Conservation (phyloP, 441 rosid genomes). For the Corymbia calophylla region DNA sequence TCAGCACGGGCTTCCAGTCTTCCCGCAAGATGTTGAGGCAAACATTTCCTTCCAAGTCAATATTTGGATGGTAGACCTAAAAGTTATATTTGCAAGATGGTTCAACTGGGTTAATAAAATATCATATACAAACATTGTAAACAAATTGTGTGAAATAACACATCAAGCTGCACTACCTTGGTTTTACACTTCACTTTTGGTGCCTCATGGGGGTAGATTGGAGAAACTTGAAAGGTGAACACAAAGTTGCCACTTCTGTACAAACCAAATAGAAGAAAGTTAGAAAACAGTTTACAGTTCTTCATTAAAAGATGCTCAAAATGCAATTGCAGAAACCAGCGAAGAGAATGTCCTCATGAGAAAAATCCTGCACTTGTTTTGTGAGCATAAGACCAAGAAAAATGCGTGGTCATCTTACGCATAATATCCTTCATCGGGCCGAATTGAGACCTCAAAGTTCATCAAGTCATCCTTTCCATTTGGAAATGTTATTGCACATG, state of each 20-base stretch:
- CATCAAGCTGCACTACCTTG: constrained; percentile 39
- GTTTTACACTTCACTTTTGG: constrained; percentile 98
- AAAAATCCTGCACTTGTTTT: not conserved
- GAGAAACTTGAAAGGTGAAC: constrained; percentile 77
- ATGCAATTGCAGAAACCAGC: not conserved
- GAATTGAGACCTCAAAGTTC: constrained; percentile 85
- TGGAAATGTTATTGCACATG: constrained; percentile 72
- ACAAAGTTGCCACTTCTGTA: constrained; percentile 70
- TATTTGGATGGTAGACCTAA: constrained; percentile 92
- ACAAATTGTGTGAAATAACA: not conserved
- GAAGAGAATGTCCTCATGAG: not conserved
- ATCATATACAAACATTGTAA: not conserved
- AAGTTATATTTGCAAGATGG: not conserved
- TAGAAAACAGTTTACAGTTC: not conserved
- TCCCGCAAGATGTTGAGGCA: constrained; percentile 90
- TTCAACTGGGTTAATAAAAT: not conserved
- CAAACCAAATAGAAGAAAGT: not conserved
- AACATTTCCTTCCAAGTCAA: constrained; percentile 93
- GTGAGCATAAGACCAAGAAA: not conserved
- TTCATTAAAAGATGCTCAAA: not conserved
- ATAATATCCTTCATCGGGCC: constrained; percentile 93
- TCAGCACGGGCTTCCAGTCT: constrained; percentile 98
- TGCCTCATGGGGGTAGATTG: constrained; percentile 91
- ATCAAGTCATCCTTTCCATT: constrained; percentile 88
- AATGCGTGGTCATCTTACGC: constrained; percentile 34